Percentiles rank a stretch among this genome's conserved stretches.
Conservation (phyloP, 345 rosid species). For the Populus simonii region DNA sequence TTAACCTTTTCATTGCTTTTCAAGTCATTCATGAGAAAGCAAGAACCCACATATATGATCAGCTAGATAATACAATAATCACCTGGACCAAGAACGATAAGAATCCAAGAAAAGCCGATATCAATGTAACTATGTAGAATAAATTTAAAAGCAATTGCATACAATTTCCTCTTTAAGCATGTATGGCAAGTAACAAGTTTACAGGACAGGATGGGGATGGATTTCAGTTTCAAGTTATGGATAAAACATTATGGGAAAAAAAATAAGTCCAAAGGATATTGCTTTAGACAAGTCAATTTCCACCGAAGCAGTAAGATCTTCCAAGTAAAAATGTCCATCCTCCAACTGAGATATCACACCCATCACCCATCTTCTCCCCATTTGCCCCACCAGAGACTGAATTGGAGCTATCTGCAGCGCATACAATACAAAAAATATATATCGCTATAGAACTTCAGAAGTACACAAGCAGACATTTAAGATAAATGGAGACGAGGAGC, state of each 20-base stretch:
- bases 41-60: not conserved
- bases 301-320: constrained; percentile 89
- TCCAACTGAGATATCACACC: constrained; percentile 94
- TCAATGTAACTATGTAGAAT: not conserved
- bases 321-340: constrained; percentile 92
- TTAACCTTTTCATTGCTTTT: not conserved
- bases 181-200: not conserved
- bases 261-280: constrained; percentile 63
- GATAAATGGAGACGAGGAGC: constrained; percentile 1
- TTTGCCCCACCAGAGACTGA: constrained; percentile 71
- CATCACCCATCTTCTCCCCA: constrained; percentile 90
- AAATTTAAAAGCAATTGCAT: not conserved
- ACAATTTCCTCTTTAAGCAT: too few species aligned
- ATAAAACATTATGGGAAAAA: not conserved
- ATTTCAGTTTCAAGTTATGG: not conserved
- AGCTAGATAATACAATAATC: not conserved
- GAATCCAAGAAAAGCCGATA: not conserved
- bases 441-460: not conserved
- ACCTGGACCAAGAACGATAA: not conserved
- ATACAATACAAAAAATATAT: not conserved
- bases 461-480: not conserved
- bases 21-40: not conserved
- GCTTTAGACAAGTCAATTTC: constrained; percentile 84
- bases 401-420: constrained; percentile 67
- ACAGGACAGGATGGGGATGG: not conserved